phyloP scores from a whole-genome alignment of 1,139 yeast species.

The Geotrichum reessii region DNA sequence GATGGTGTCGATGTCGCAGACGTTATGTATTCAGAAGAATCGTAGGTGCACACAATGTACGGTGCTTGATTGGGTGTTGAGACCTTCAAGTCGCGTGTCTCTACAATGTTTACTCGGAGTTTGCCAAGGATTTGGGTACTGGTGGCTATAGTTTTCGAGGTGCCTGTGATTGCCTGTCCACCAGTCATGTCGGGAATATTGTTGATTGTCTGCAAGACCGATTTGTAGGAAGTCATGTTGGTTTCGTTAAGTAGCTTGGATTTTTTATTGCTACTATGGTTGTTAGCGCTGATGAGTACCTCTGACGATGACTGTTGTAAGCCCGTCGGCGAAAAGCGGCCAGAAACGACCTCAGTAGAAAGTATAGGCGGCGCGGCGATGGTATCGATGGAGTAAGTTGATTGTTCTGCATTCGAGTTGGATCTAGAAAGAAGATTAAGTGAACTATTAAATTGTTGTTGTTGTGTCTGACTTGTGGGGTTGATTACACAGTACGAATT shows the following conservation, averaged over 20 bases:
- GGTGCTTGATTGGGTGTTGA: conserved; percentile 57
- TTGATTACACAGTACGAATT: conserved; percentile 11
- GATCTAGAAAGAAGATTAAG: background rate
- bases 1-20: background rate
- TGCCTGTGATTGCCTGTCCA: conserved; percentile 21
- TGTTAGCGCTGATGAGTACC: conserved; percentile 5
- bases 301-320: conserved; percentile 4
- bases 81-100: conserved; percentile 63
- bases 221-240: conserved; percentile 4
- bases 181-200: background rate
- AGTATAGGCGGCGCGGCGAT: conserved; percentile 1
- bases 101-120: conserved; percentile 69
- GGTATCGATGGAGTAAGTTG: background rate
- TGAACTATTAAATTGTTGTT: background rate
- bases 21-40: conserved; percentile 84
- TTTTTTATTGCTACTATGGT: background rate
- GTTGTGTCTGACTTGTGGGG: background rate
- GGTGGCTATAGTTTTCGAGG: conserved; percentile 9
- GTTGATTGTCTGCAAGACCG: background rate
- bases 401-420: background rate
- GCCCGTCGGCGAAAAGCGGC: conserved; percentile 10
- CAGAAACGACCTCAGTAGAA: conserved; percentile 4
- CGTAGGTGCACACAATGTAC: conserved; percentile 90
- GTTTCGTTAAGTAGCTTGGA: conserved; percentile 1
- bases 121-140: conserved; percentile 46